phyloP scores from a whole-genome alignment of 306 rosid species.

The Coriaria nepalensis region DNA sequence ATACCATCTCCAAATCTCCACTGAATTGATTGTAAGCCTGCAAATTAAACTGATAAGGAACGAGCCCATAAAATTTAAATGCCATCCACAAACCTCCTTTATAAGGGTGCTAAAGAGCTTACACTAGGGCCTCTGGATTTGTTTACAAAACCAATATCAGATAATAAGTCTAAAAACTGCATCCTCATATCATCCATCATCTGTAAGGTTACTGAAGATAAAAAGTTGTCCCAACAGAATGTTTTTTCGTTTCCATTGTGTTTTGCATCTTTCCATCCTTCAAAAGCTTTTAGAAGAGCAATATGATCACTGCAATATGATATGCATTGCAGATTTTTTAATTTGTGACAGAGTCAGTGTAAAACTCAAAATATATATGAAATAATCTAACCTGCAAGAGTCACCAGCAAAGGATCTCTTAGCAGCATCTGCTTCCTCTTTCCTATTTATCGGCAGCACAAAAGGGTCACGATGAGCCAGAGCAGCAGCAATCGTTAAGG shows the following conservation, averaged over 20 bases:
- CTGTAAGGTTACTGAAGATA: slow-evolving; percentile 77
- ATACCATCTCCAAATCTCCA: slow-evolving; percentile 89
- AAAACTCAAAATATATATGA: slow-evolving; percentile 3
- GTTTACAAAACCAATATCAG: slow-evolving; percentile 90
- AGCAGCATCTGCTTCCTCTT: slow-evolving; percentile 91
- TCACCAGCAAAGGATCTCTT: slow-evolving; percentile 73
- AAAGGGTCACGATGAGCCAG: slow-evolving; percentile 91
- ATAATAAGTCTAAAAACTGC: slow-evolving; percentile 74
- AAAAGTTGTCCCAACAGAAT: slow-evolving; percentile 84
- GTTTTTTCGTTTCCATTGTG: slow-evolving; percentile 45
- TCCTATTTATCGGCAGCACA: slow-evolving; percentile 71
- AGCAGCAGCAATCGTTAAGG: slow-evolving; percentile 90
- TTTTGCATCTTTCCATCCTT: slow-evolving; percentile 91
- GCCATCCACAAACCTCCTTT: background rate
- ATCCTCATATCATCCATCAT: slow-evolving; percentile 94
- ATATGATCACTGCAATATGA: slow-evolving; percentile 66
- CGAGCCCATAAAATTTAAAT: background rate
- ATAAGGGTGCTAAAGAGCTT: slow-evolving; percentile 22
- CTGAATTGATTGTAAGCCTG: slow-evolving; percentile 89
- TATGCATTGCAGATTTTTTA: slow-evolving; percentile 10
- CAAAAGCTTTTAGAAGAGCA: slow-evolving; percentile 87
- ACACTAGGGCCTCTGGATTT: slow-evolving; percentile 61
- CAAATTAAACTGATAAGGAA: slow-evolving; percentile 9
- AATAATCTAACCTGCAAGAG: slow-evolving; percentile 65
- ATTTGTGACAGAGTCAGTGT: slow-evolving; percentile 9